Percentiles rank a stretch among this genome's conserved stretches.
Evolutionary conservation across 352 stramenopile genomes (phyloP).

Genomic region (Phytophthora podocarpi): DNA sequence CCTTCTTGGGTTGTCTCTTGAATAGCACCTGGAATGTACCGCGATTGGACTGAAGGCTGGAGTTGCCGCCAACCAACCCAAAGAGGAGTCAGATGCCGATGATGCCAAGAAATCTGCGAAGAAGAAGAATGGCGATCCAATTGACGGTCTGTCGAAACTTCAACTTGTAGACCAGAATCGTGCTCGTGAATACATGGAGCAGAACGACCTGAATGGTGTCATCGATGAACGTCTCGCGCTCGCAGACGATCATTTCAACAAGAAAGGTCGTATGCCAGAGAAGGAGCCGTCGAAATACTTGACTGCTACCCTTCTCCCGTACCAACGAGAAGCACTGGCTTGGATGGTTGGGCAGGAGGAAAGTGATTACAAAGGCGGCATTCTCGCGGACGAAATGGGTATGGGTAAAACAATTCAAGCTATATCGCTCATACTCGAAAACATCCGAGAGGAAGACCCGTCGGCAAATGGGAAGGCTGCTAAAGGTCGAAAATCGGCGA

Average conservation of each 20-base stretch:
- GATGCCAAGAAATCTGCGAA: slow-evolving; percentile 6
- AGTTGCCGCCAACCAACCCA: slow-evolving; percentile 13
- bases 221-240: slow-evolving; percentile 78
- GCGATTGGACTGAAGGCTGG: slow-evolving; percentile 25
- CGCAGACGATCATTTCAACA: slow-evolving; percentile 71
- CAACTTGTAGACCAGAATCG: slow-evolving; percentile 46
- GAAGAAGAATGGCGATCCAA: slow-evolving; percentile 39
- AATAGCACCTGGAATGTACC: slow-evolving; percentile 46
- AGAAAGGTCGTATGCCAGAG: slow-evolving; percentile 68
- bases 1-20: neutral
- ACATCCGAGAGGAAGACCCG: slow-evolving; percentile 48
- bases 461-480: slow-evolving; percentile 21
- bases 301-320: slow-evolving; percentile 95
- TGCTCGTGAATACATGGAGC: slow-evolving; percentile 61
- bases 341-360: slow-evolving; percentile 96
- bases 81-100: slow-evolving; percentile 17
- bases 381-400: slow-evolving; percentile 99
- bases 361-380: slow-evolving; percentile 90
- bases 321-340: slow-evolving; percentile 97
- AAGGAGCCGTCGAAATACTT: slow-evolving; percentile 79
- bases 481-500: slow-evolving; percentile 8
- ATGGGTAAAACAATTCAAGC: slow-evolving; percentile 98
- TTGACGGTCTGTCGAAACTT: slow-evolving; percentile 54
- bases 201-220: slow-evolving; percentile 53
- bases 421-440: slow-evolving; percentile 96